phyloP scores from a whole-genome alignment of 306 rosid genomes.

The Vigna nakashimae region DNA sequence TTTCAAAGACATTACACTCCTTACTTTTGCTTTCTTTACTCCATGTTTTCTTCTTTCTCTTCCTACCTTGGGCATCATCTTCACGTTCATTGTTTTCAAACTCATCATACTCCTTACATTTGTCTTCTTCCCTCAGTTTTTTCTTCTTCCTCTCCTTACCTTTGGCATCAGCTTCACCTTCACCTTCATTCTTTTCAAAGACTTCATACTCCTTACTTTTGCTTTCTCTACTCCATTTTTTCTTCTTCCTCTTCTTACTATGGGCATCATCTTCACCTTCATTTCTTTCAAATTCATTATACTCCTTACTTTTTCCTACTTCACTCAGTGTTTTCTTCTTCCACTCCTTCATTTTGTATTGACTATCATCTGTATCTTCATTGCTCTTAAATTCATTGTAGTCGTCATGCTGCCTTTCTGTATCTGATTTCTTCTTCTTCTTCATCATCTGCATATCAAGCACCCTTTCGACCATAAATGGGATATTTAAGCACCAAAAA shows the following conservation, averaged over 20 bases:
- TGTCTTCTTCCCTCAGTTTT: neutral
- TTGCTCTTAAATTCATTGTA: neutral
- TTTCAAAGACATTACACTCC: neutral
- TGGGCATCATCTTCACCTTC: neutral
- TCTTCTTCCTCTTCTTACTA: neutral
- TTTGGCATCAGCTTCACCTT: neutral
- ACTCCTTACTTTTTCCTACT: neutral
- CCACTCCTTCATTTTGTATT: neutral
- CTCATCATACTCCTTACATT: too few species aligned
- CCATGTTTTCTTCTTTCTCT: too few species aligned
- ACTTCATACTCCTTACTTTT: neutral
- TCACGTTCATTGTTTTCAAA: too few species aligned
- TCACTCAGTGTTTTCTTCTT: neutral
- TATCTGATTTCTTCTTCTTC: neutral
- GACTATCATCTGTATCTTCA: neutral
- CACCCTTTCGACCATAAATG: too few species aligned
- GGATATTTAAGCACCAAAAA: too few species aligned
- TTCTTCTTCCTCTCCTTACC: neutral
- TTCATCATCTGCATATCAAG: constrained; percentile 23
- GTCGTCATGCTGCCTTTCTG: neutral
- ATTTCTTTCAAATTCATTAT: neutral
- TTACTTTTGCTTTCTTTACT: neutral
- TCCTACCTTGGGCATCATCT: too few species aligned
- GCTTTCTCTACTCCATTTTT: neutral
- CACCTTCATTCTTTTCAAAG: neutral